Evolutionary conservation across 192 early-diverging fungal genomes (phyloP).

Genomic region (Backusella liffmaniae): DNA sequence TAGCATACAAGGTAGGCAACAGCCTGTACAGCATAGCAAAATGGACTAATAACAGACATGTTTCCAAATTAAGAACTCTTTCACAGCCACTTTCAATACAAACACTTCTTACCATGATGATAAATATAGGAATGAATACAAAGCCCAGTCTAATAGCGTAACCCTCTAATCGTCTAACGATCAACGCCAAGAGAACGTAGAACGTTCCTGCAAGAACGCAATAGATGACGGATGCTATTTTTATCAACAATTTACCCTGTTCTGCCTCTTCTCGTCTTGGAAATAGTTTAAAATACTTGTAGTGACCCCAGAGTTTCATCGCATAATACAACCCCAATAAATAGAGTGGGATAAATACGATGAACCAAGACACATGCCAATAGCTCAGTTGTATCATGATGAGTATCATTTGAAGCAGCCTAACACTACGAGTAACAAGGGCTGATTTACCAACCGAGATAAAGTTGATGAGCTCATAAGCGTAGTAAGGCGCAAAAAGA

Average conservation of each 20-base stretch:
- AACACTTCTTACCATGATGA: slow-evolving; percentile 35
- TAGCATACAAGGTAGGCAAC: slow-evolving; percentile 51
- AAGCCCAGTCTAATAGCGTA: slow-evolving; percentile 44
- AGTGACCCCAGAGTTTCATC: slow-evolving; percentile 39
- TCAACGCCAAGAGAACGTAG: slow-evolving; percentile 50
- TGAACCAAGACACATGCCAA: slow-evolving; percentile 52
- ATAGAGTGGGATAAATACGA: slow-evolving; percentile 65
- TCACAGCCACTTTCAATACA: neutral
- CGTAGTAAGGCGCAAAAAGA: slow-evolving; percentile 78
- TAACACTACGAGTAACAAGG: neutral
- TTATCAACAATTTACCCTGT: slow-evolving; percentile 42
- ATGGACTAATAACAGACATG: slow-evolving; percentile 17
- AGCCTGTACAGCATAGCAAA: slow-evolving; percentile 51
- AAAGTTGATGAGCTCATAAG: slow-evolving; percentile 65
- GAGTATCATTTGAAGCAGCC: slow-evolving; percentile 24
- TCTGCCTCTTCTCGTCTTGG: slow-evolving; percentile 32
- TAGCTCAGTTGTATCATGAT: slow-evolving; percentile 49
- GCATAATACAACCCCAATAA: slow-evolving; percentile 52
- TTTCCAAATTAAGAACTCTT: neutral
- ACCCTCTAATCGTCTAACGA: slow-evolving; percentile 43
- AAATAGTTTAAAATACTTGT: slow-evolving; percentile 28
- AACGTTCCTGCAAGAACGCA: slow-evolving; percentile 23
- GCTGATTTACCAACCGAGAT: slow-evolving; percentile 27
- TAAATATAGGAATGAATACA: slow-evolving; percentile 64
- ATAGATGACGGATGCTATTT: slow-evolving; percentile 31